Percentiles rank a stretch among this genome's conserved stretches.
Conservation (phyloP, 2,329 filamentous ascomycete genomes). For the Ophiostoma populinum region DNA sequence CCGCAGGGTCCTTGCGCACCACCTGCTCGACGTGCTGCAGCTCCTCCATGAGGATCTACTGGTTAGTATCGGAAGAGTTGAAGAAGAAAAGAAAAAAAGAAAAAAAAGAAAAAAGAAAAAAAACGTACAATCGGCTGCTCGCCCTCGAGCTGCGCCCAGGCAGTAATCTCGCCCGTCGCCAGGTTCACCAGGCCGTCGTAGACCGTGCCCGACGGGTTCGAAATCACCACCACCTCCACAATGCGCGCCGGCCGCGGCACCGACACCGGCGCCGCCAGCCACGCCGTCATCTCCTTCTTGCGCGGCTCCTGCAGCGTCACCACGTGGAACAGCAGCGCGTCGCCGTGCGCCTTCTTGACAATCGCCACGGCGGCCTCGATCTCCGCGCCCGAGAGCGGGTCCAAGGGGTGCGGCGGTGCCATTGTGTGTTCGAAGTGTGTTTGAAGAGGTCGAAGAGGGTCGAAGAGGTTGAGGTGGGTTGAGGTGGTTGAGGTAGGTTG, state of each 20-base stretch:
- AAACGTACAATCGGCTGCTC: constrained; percentile 58
- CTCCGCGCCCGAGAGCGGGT: constrained; percentile 56
- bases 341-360: constrained; percentile 50
- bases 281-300: constrained; percentile 68
- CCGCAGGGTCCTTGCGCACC: constrained; percentile 60
- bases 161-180: constrained; percentile 43
- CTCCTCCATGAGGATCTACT: constrained; percentile 77
- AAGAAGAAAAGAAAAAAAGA: no score
- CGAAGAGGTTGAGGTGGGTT: background rate
- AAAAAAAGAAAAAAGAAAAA: no score
- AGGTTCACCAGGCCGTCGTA: constrained; percentile 72
- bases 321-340: constrained; percentile 68
- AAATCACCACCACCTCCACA: constrained; percentile 73
- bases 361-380: constrained; percentile 55
- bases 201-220: constrained; percentile 51
- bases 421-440: constrained; percentile 6
- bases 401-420: constrained; percentile 45
- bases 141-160: constrained; percentile 59
- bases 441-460: background rate
- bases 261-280: constrained; percentile 49
- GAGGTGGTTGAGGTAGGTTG: background rate
- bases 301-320: constrained; percentile 72
- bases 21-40: constrained; percentile 63
- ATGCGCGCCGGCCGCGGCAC: constrained; percentile 48
- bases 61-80: background rate